Evolutionary conservation across 257 asterid genomes (phyloP).

Genomic region (Orobanche coerulescens): DNA sequence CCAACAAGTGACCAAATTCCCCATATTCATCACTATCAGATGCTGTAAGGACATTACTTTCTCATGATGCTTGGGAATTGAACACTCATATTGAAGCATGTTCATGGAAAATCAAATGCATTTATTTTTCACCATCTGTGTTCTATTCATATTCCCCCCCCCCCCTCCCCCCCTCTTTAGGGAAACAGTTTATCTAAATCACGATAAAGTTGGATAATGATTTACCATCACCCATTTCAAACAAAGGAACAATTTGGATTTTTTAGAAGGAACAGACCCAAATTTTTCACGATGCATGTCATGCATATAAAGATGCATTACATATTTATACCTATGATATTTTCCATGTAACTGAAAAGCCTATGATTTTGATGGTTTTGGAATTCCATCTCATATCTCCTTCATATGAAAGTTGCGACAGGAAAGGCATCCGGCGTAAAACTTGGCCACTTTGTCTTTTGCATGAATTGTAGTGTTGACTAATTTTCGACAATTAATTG

Average conservation of each 20-base stretch:
- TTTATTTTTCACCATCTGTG: not conserved
- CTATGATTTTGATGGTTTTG: no score
- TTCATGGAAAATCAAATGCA: not conserved
- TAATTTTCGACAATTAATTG: no score
- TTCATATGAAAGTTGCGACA: no score
- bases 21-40: not conserved
- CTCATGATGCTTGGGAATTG: not conserved
- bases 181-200: not conserved
- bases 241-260: not conserved
- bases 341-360: no score
- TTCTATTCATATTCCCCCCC: not conserved
- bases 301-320: no score
- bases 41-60: not conserved
- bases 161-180: not conserved
- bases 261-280: not conserved
- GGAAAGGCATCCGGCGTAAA: no score
- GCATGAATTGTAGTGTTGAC: no score
- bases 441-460: no score
- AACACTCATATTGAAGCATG: not conserved
- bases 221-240: not conserved
- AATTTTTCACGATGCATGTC: no score
- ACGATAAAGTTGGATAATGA: not conserved
- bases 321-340: no score
- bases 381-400: no score
- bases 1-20: not conserved